These are phyloP conservation scores for Elaeis guineensis DNA, from an alignment of 176 grass and related monocot genomes.

Conservation along the genomic window DNA sequence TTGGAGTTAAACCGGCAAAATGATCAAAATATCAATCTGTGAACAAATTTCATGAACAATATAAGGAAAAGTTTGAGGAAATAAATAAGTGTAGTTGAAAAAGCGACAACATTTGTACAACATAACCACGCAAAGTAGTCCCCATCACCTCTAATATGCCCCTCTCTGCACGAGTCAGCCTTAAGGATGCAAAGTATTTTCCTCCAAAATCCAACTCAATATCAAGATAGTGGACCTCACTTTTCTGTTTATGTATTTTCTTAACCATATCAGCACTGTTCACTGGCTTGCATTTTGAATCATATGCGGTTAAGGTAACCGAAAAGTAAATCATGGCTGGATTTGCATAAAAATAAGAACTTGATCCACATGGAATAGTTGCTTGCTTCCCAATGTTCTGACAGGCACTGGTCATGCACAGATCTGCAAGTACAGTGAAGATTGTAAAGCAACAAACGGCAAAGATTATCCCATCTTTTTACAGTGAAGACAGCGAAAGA, in stretches of 20 bases:
- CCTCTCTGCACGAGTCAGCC: slow-evolving; percentile 61
- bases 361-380: slow-evolving; percentile 47
- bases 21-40: too few species aligned
- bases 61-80: too few species aligned
- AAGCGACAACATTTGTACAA: too few species aligned
- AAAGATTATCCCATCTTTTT: slow-evolving; percentile 8
- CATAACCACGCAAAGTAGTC: too few species aligned
- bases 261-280: slow-evolving; percentile 58
- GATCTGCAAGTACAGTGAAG: slow-evolving; percentile 39
- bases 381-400: slow-evolving; percentile 46
- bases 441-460: too few species aligned
- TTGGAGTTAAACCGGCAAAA: too few species aligned
- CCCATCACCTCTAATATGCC: slow-evolving; percentile 59
- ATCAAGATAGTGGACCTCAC: slow-evolving; percentile 58
- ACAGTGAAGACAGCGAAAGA: too few species aligned
- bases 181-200: slow-evolving; percentile 58
- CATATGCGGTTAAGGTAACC: slow-evolving; percentile 50
- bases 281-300: slow-evolving; percentile 56
- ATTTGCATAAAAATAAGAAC: slow-evolving; percentile 78
- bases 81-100: too few species aligned
- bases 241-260: slow-evolving; percentile 58
- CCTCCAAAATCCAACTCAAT: slow-evolving; percentile 67
- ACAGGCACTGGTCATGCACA: slow-evolving; percentile 27
- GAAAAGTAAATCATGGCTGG: slow-evolving; percentile 51
- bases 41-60: too few species aligned